Evolutionary conservation across 345 rosid species (phyloP), one percentile per base, ranked within the genome.

Genomic region (Euphorbia peplus): DNA sequence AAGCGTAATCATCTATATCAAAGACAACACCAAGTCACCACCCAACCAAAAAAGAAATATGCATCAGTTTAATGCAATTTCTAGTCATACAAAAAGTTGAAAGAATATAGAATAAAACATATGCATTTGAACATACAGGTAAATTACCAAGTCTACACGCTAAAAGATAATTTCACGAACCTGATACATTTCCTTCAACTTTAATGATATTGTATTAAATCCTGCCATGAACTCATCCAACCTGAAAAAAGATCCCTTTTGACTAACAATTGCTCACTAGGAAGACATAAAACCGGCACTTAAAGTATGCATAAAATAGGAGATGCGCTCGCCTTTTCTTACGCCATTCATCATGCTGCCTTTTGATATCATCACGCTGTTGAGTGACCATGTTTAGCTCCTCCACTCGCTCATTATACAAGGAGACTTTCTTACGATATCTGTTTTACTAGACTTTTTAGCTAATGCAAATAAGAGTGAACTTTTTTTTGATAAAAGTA

Each of bases 181-280:
- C 99, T 95, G 99, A 85, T 95, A 95, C 99, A 95, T 92, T 82
- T 95, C 99, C 80, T 92, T 95, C 54, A 95, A 76, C 84, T 95
- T 92, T 80, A 95, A 68, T 26, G 99, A 95, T 79, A 92, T 92
- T 57, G 91, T 73, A 79, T 91, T 95, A 64, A 95, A 92, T 66
- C 98, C 97, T 37, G 90, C 95, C 99, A 95, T 92, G 85, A 95
- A 91, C 78, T 90, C 99, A 74, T 92, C 98, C 83, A 95, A 82
- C 87, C 97, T 91, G 83, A 60, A 71, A 75, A 41, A n/a, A 58
- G 13, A 76, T 70, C 29, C 18, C 56, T 67, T 59, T 74, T 50
- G 77, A 65, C 65, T 67, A 67, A 73, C 71, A 57, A 66, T 63
- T 64, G 30, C 68, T 12, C n/a, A 4, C 25, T 44, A 14, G n/a